Evolutionary conservation across 2,329 filamentous ascomycete genomes (phyloP).

Genomic region (Aspergillus sp.): DNA sequence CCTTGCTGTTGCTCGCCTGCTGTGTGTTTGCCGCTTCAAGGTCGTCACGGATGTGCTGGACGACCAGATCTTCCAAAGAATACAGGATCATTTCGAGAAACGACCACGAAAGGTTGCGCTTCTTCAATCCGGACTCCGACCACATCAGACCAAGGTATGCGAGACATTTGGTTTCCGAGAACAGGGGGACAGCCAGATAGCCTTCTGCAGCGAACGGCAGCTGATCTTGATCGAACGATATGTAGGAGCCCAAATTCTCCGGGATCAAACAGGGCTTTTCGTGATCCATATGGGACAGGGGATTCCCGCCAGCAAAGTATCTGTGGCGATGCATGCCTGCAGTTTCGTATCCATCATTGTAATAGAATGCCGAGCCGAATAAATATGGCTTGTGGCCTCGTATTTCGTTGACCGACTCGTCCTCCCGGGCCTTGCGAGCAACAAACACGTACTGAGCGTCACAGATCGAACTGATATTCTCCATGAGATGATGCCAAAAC

Average conservation of each 20-base stretch:
- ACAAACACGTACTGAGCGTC: conserved; percentile 70
- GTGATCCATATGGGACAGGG: conserved; percentile 69
- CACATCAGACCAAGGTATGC: conserved; percentile 74
- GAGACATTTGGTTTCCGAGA: conserved; percentile 65
- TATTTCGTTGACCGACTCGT: conserved; percentile 63
- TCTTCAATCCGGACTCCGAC: conserved; percentile 62
- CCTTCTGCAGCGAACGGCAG: conserved; percentile 65
- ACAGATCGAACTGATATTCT: conserved; percentile 64
- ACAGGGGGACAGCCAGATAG: conserved; percentile 68
- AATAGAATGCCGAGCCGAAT: conserved; percentile 67
- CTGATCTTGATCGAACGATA: conserved; percentile 60
- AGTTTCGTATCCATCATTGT: conserved; percentile 60
- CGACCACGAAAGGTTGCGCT: conserved; percentile 62
- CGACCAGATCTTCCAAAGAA: conserved; percentile 67
- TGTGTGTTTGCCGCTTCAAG: conserved; percentile 47
- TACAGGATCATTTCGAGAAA: conserved; percentile 70
- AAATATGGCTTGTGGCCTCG: conserved; percentile 64
- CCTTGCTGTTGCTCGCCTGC: conserved; percentile 25
- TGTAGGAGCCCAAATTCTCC: conserved; percentile 60
- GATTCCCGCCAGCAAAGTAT: conserved; percentile 65
- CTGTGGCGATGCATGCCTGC: conserved; percentile 60
- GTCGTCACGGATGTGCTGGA: conserved; percentile 59
- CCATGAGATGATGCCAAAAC: conserved; percentile 67
- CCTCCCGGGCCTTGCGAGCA: conserved; percentile 62
- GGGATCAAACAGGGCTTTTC: conserved; percentile 71